Evolutionary conservation across 2,329 filamentous ascomycete species (phyloP).

Genomic region (Tetracladium maxilliforme): DNA sequence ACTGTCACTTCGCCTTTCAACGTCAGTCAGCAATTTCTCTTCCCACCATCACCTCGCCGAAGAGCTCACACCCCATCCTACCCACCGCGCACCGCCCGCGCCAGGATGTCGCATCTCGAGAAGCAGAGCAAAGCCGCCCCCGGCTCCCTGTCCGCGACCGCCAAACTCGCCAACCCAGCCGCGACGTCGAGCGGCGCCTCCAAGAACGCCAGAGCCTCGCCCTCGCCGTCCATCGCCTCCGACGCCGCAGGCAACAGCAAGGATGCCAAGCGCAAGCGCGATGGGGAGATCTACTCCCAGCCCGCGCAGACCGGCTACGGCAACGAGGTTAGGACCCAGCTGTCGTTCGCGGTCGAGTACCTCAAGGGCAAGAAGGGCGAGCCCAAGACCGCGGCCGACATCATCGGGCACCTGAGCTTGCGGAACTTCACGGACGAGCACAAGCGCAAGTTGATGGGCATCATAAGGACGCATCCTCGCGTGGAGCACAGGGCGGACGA

Average conservation of each 20-base stretch:
- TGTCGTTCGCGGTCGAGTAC: conserved; percentile 75
- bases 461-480: conserved; percentile 49
- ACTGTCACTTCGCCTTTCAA: too few relatives aligned
- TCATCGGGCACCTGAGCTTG: conserved; percentile 69
- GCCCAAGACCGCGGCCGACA: conserved; percentile 56
- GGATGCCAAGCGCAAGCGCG: conserved; percentile 49
- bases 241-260: conserved; percentile 37
- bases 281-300: conserved; percentile 53
- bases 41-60: too few relatives aligned
- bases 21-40: too few relatives aligned
- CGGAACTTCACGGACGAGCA: conserved; percentile 44
- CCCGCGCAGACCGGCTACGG: conserved; percentile 64
- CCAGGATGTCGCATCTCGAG: too few relatives aligned
- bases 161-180: too few relatives aligned
- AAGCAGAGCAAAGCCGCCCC: too few relatives aligned
- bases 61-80: too few relatives aligned
- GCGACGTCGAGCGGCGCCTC: too few relatives aligned
- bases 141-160: too few relatives aligned
- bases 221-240: conserved; percentile 41
- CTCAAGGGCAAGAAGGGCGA: conserved; percentile 58
- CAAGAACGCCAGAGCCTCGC: too few relatives aligned
- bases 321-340: conserved; percentile 70
- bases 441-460: conserved; percentile 49
- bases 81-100: too few relatives aligned
- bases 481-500: conserved; percentile 41